Conservation (phyloP, 805 yeast species). For the Candida michaelii region DNA sequence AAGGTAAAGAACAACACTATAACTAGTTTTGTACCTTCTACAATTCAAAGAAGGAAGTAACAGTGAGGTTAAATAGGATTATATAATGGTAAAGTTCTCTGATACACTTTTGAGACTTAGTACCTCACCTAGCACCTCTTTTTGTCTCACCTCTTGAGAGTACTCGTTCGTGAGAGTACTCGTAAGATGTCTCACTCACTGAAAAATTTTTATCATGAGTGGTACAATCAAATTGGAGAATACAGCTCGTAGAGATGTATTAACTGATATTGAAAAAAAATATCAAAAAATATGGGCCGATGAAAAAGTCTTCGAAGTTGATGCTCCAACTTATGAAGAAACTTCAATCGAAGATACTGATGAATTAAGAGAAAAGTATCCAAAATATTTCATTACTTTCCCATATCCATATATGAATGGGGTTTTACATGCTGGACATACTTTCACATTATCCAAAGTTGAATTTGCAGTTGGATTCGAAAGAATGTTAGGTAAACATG, state of each 20-base stretch:
- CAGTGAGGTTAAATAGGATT: too few relatives aligned
- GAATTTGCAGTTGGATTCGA: conserved; percentile 93
- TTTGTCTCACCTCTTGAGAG: too few relatives aligned
- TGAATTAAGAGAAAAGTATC: conserved; percentile 73
- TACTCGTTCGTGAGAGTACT: too few relatives aligned
- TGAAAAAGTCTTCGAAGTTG: conserved; percentile 79
- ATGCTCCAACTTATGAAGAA: conserved; percentile 81
- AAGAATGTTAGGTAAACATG: conserved; percentile 90
- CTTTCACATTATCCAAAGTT: conserved; percentile 90
- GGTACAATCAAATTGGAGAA: conserved; percentile 46
- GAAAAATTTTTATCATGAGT: conserved; percentile 28
- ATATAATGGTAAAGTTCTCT: too few relatives aligned
- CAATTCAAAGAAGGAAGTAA: conserved; percentile 5
- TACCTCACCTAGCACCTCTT: too few relatives aligned
- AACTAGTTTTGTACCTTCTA: conserved; percentile 9
- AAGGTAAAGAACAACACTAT: too few relatives aligned
- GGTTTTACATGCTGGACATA: conserved; percentile 95
- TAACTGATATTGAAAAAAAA: conserved; percentile 83
- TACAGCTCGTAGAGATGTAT: conserved; percentile 93
- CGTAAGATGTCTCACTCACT: neutral
- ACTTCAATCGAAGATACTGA: conserved; percentile 48
- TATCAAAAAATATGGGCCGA: conserved; percentile 87
- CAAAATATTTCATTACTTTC: conserved; percentile 90
- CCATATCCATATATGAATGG: conserved; percentile 99
- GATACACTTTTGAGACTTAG: too few relatives aligned